Percentiles rank a stretch among this genome's conserved stretches.
These are phyloP conservation scores for Myochromella boudieri DNA, from an alignment of 768 basidiomycete genomes.

Conservation along the genomic window DNA sequence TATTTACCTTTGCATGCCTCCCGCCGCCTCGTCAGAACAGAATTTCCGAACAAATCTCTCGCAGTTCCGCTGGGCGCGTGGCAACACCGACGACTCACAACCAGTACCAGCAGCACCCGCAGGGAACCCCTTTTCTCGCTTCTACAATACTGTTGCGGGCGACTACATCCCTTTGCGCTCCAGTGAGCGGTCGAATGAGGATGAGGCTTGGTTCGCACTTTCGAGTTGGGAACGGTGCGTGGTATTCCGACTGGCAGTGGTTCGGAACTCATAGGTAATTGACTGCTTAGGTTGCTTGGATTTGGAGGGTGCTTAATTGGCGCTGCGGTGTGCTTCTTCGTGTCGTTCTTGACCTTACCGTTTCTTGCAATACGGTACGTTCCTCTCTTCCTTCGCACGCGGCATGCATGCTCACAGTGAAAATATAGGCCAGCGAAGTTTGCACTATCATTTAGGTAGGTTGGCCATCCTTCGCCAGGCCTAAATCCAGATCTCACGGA, in stretches of 20 bases:
- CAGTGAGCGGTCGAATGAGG: constrained; percentile 83
- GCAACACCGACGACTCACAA: constrained; percentile 63
- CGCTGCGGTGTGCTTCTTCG: constrained; percentile 90
- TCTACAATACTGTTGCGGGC: constrained; percentile 83
- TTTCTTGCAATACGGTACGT: constrained; percentile 40
- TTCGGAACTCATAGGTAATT: constrained; percentile 8
- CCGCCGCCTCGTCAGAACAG: constrained; percentile 50
- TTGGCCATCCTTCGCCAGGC: not conserved
- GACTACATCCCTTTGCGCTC: constrained; percentile 89
- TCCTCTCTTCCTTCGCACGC: constrained; percentile 1
- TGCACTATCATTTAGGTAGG: constrained; percentile 81
- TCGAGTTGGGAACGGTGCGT: constrained; percentile 90
- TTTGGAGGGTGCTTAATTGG: constrained; percentile 90
- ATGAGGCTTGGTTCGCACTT: constrained; percentile 92
- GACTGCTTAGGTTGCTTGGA: constrained; percentile 73
- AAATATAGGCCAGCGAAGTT: constrained; percentile 87
- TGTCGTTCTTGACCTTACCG: constrained; percentile 84
- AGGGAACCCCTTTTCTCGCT: constrained; percentile 76
- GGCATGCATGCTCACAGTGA: too few relatives aligned
- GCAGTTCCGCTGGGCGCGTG: constrained; percentile 85
- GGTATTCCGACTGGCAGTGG: not conserved
- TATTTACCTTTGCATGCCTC: constrained; percentile 17
- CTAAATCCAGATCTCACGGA: constrained; percentile 9
- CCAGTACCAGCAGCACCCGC: constrained; percentile 32
- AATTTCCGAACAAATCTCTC: constrained; percentile 73